Percentiles rank a stretch among this genome's conserved stretches.
phyloP scores from a whole-genome alignment of 495 filamentous ascomycete genomes.

The Penicillium pancosmium region DNA sequence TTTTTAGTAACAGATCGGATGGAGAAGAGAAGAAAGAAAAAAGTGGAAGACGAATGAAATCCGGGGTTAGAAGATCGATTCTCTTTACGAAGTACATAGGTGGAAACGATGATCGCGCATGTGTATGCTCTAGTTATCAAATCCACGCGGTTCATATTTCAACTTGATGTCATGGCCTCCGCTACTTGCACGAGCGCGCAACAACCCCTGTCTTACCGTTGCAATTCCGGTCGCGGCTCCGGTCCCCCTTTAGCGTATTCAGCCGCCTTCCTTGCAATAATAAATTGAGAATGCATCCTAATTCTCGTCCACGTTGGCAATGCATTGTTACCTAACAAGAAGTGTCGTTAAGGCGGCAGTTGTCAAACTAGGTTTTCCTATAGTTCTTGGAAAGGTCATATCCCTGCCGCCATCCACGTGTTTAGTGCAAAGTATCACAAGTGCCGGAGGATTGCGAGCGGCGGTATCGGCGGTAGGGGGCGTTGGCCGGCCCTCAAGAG shows the following conservation, averaged over 20 bases:
- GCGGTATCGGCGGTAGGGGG: slow-evolving; percentile 3
- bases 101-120: slow-evolving; percentile 3
- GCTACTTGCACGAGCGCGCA: not conserved
- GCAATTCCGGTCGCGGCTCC: not conserved
- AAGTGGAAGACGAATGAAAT: not conserved
- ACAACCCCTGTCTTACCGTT: not conserved
- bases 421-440: slow-evolving; percentile 6
- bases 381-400: slow-evolving; percentile 6
- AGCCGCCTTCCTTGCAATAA: not conserved
- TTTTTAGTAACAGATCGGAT: not conserved
- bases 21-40: not conserved
- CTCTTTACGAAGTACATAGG: not conserved
- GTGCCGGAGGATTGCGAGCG: not conserved
- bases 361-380: slow-evolving; percentile 4
- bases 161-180: not conserved
- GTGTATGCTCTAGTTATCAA: not conserved
- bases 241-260: not conserved
- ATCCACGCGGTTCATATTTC: not conserved
- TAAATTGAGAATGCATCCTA: not conserved
- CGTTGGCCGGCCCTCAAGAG: not conserved
- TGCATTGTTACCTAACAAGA: slow-evolving; percentile 1
- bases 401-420: slow-evolving; percentile 7
- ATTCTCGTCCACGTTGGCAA: not conserved
- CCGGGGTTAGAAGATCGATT: not conserved
- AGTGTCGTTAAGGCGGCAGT: not conserved